Evolutionary conservation across 768 basidiomycete genomes (phyloP).

Genomic region (Boletus pseudo-olivaceus): DNA sequence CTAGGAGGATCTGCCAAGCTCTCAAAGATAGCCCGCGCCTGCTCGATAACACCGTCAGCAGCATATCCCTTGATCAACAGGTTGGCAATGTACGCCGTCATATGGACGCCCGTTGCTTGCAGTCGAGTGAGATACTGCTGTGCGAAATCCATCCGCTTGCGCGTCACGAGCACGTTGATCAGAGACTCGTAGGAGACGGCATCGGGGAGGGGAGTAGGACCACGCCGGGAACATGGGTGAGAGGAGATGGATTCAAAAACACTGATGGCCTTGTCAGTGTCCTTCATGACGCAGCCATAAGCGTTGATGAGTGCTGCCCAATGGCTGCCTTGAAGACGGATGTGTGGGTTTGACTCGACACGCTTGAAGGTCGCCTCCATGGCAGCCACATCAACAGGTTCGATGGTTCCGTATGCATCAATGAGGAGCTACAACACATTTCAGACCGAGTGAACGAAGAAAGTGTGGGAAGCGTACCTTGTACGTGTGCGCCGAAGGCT

Average conservation of each 20-base stretch:
- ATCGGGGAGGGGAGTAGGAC: constrained; percentile 51
- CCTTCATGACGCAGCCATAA: constrained; percentile 74
- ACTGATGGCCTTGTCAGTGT: constrained; percentile 71
- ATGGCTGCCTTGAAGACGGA: constrained; percentile 49
- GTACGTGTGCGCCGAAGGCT: constrained; percentile 89
- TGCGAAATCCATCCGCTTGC: constrained; percentile 75
- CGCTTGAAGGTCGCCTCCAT: constrained; percentile 77
- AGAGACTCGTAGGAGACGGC: constrained; percentile 88
- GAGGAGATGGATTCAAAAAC: constrained; percentile 72
- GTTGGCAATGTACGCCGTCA: constrained; percentile 96
- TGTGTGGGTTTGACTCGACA: constrained; percentile 36
- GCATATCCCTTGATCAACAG: constrained; percentile 56
- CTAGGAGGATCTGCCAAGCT: constrained; percentile 71
- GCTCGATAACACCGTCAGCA: constrained; percentile 62
- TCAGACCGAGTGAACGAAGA: background rate
- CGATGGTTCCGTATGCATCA: constrained; percentile 82
- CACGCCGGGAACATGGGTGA: constrained; percentile 42
- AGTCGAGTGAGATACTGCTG: constrained; percentile 64
- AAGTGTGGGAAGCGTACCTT: constrained; percentile 48
- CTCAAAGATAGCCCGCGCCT: constrained; percentile 78
- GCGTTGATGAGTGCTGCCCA: constrained; percentile 89
- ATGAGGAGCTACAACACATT: constrained; percentile 61
- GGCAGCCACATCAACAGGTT: constrained; percentile 68
- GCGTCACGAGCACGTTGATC: constrained; percentile 79
- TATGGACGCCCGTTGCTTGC: constrained; percentile 60